Percentiles rank a stretch among this genome's conserved stretches.
Evolutionary conservation across 805 yeast genomes (phyloP).

Genomic region (Cyberlindnera bimundalis): DNA sequence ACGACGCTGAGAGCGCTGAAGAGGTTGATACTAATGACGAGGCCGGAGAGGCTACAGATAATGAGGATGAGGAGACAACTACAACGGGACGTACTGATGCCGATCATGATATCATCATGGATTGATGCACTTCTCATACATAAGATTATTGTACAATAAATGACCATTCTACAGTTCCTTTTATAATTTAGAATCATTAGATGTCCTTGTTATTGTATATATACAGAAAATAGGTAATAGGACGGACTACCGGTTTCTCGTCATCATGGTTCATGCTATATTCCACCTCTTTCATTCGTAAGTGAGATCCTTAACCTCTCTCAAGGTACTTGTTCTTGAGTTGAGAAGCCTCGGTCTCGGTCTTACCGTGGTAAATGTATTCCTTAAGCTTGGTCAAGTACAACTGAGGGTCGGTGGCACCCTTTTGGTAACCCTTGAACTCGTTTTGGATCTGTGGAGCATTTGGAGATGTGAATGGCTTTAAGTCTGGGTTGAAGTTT

Average conservation of each 20-base stretch:
- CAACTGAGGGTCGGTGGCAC: constrained; percentile 69
- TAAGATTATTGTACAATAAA: background rate
- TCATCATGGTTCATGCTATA: constrained; percentile 5
- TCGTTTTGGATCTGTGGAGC: constrained; percentile 67
- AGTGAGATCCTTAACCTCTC: constrained; percentile 26
- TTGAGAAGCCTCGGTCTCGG: constrained; percentile 35
- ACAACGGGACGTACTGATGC: constrained; percentile 15
- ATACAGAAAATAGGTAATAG: background rate
- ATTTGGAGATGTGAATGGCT: constrained; percentile 74
- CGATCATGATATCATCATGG: constrained; percentile 27
- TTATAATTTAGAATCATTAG: background rate
- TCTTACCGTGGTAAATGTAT: constrained; percentile 69
- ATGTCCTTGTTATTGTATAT: constrained; percentile 1
- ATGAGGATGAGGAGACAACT: constrained; percentile 8
- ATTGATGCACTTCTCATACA: background rate
- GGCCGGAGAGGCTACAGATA: constrained; percentile 13
- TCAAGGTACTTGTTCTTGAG: constrained; percentile 26
- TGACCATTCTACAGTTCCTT: background rate
- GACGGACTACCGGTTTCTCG: background rate
- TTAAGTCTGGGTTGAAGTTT: constrained; percentile 43
- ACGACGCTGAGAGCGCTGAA: constrained; percentile 11
- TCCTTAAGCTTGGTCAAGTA: constrained; percentile 71
- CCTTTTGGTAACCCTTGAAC: constrained; percentile 65
- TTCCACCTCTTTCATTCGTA: background rate
- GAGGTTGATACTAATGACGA: constrained; percentile 16